Evolutionary conservation across 148 eudicot genomes (phyloP).

Genomic region (Nyssa sinensis): DNA sequence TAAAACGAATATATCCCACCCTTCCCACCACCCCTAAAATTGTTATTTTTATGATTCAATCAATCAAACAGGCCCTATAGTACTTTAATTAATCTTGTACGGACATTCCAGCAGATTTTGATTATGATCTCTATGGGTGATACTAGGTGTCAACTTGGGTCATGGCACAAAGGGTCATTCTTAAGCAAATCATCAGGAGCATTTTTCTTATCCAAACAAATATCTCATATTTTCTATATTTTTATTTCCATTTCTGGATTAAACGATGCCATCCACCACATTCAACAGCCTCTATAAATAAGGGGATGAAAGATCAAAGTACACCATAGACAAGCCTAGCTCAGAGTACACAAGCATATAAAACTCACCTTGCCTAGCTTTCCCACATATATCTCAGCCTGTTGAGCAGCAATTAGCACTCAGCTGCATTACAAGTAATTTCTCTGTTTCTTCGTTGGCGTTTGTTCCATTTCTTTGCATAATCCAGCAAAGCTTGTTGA

Average conservation of each 20-base stretch:
- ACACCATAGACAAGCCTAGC: slow-evolving; percentile 7
- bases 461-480: no score
- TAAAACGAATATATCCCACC: slow-evolving; percentile 25
- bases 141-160: slow-evolving; percentile 34
- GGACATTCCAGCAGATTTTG: background rate
- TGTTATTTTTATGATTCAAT: no score
- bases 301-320: slow-evolving; percentile 21
- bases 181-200: slow-evolving; percentile 22
- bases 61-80: no score
- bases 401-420: background rate
- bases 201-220: slow-evolving; percentile 38
- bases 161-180: slow-evolving; percentile 25
- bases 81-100: slow-evolving; percentile 3
- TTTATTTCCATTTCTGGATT: slow-evolving; percentile 7
- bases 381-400: background rate
- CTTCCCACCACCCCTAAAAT: no score
- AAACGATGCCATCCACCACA: slow-evolving; percentile 15
- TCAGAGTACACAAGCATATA: background rate
- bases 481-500: background rate
- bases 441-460: no score
- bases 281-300: slow-evolving; percentile 36
- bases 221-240: slow-evolving; percentile 13
- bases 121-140: slow-evolving; percentile 8
- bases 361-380: background rate
- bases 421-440: background rate